Evolutionary conservation across 805 yeast species (phyloP), one percentile per base, ranked within the genome.

Genomic region (Starmerella apis): DNA sequence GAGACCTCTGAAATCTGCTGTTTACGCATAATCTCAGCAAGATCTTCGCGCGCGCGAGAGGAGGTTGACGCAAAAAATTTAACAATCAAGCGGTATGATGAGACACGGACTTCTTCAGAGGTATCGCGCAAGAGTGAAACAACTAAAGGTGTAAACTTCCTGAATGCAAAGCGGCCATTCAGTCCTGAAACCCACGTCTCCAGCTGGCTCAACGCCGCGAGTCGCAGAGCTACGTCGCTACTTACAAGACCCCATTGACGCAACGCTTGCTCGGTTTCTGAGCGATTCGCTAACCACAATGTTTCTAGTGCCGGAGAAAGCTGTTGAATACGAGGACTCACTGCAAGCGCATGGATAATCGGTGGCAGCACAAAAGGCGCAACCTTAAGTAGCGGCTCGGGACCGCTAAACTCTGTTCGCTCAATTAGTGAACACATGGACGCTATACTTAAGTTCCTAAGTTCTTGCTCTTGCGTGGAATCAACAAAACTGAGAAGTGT

Each of bases 11-110:
- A 32, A 6, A 58, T 45, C 13, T 48, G 47, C 42, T 69, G 67
- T 3, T 61, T 49, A 16, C 64, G 62, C 50, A 79, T 55, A 30
- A 72, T 75, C 28, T 63, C 62, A 8, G 68, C 61, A 32, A 79
- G 65, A 52, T 76, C 80, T 27, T 62, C 64, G 54, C 69, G 71
- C 32, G 78, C 78, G 14, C 65, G 65, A 30, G 59, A 60, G 28
- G 56, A 50, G 3, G 66, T 65, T 49, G 66, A 66, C 39, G 58
- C 64, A 62, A 74, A 74, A 47, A 72, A 70, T 7, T 61, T 45
- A 0, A 65, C 56, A 13, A 76, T 56, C 30, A 74, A 54, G 2
- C 57, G 59, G 13, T 55, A 48, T 13, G 66, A 60, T 5, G 63
- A 55, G 4, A 33, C 48, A 5, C 60, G 58, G 6, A 65, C 65